Evolutionary conservation across 495 filamentous ascomycete species (phyloP).

Genomic region (Xylaria acuta): DNA sequence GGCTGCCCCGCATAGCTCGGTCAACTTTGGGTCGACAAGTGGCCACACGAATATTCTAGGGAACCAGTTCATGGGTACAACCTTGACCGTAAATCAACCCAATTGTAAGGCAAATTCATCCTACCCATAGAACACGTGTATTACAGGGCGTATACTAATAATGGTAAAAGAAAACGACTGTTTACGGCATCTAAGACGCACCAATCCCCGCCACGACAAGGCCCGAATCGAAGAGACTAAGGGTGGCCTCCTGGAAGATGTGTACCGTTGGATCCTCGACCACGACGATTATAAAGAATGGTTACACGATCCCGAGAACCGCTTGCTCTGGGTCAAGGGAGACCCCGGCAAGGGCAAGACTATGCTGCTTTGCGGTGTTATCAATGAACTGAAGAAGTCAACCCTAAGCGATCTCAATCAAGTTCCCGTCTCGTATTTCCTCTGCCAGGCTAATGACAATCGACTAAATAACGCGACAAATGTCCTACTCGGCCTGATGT

Average conservation of each 20-base stretch:
- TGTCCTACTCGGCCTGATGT: constrained; percentile 46
- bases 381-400: constrained; percentile 40
- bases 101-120: too few species aligned
- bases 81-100: too few species aligned
- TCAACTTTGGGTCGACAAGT: too few species aligned
- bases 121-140: too few species aligned
- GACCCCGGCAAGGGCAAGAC: constrained; percentile 59
- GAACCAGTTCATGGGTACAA: too few species aligned
- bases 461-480: constrained; percentile 42
- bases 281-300: constrained; percentile 33
- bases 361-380: constrained; percentile 55
- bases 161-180: too few species aligned
- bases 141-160: too few species aligned
- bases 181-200: background rate
- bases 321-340: constrained; percentile 55
- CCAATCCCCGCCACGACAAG: constrained; percentile 47
- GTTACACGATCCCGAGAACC: constrained; percentile 35
- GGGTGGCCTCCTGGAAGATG: constrained; percentile 49
- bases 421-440: constrained; percentile 50
- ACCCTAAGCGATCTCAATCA: too few species aligned
- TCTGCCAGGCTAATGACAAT: constrained; percentile 49
- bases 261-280: constrained; percentile 52
- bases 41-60: too few species aligned
- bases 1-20: too few species aligned
- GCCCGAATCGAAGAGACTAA: constrained; percentile 48